Evolutionary conservation across 768 basidiomycete genomes (phyloP).

Genomic region (Mycena galericulata): DNA sequence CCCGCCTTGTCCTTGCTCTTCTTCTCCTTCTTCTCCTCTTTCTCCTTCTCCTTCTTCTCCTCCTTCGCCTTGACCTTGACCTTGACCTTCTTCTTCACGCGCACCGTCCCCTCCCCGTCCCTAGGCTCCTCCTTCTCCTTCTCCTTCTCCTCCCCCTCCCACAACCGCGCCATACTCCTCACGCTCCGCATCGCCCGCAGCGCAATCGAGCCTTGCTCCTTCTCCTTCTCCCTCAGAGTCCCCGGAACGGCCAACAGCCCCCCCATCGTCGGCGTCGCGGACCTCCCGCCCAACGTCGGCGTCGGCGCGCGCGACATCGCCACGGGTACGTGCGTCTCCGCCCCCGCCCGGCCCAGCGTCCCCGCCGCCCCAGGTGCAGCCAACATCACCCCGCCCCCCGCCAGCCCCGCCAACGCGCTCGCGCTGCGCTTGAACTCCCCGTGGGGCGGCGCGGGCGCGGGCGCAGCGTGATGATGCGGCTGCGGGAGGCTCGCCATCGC

Average conservation of each 20-base stretch:
- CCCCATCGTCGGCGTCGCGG: too few relatives aligned
- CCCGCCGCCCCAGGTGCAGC: conserved; percentile 17
- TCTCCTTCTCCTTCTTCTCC: conserved; percentile 44
- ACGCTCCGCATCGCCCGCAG: conserved; percentile 84
- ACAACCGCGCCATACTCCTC: conserved; percentile 76
- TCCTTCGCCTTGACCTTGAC: conserved; percentile 42
- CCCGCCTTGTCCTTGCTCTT: conserved; percentile 47
- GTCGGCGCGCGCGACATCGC: conserved; percentile 52
- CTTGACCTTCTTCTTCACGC: conserved; percentile 47
- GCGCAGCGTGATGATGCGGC: not conserved
- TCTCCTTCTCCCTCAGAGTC: conserved; percentile 21
- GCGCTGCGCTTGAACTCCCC: conserved; percentile 22
- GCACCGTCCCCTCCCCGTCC: conserved; percentile 52
- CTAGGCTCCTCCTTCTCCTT: conserved; percentile 51
- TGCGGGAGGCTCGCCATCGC: too few relatives aligned
- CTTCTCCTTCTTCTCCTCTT: conserved; percentile 44
- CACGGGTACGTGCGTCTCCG: conserved; percentile 33
- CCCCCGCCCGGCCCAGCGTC: conserved; percentile 33
- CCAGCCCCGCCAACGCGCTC: conserved; percentile 41
- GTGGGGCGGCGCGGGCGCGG: not conserved
- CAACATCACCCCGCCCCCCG: conserved; percentile 25
- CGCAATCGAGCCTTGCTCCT: conserved; percentile 73
- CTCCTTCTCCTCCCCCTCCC: conserved; percentile 46
- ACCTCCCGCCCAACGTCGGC: too few relatives aligned
- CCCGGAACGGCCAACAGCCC: conserved; percentile 55